Conservation (phyloP, 108 stramenopile species). For the Mediolabrus comicus region DNA sequence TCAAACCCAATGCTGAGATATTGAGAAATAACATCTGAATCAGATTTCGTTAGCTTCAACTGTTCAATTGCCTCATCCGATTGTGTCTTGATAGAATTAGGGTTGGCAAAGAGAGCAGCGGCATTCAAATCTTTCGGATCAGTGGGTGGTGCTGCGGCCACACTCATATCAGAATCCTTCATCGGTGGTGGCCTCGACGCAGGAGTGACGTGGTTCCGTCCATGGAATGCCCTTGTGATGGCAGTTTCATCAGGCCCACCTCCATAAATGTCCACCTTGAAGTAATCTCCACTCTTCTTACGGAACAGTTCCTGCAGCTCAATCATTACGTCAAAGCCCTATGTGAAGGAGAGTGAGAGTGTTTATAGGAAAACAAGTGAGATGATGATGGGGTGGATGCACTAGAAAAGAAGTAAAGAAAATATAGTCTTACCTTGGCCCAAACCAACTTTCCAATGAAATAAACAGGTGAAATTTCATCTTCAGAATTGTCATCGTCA, state of each 20-base stretch:
- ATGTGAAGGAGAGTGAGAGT: neutral
- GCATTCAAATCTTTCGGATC: constrained; percentile 25
- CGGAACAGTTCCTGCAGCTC: constrained; percentile 63
- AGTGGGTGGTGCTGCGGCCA: neutral
- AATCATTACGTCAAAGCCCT: constrained; percentile 84
- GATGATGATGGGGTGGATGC: neutral
- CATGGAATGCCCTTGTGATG: constrained; percentile 72
- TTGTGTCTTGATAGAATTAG: constrained; percentile 34
- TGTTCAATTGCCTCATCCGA: constrained; percentile 25
- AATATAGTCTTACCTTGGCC: constrained; percentile 65
- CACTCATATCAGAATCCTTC: constrained; percentile 4
- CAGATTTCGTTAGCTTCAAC: constrained; percentile 10
- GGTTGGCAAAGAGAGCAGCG: constrained; percentile 31
- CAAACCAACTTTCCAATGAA: constrained; percentile 95
- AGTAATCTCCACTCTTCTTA: constrained; percentile 56
- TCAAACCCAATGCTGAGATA: constrained; percentile 47
- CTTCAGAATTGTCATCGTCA: neutral
- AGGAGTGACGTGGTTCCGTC: constrained; percentile 44
- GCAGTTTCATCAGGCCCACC: constrained; percentile 64
- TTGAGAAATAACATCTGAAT: constrained; percentile 32
- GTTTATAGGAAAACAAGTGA: neutral
- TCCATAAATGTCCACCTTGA: constrained; percentile 78
- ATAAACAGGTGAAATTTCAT: constrained; percentile 61
- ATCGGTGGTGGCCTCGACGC: constrained; percentile 14
- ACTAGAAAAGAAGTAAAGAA: neutral